Conservation (phyloP, 2,329 filamentous ascomycete species). For the Penicillium sp. region DNA sequence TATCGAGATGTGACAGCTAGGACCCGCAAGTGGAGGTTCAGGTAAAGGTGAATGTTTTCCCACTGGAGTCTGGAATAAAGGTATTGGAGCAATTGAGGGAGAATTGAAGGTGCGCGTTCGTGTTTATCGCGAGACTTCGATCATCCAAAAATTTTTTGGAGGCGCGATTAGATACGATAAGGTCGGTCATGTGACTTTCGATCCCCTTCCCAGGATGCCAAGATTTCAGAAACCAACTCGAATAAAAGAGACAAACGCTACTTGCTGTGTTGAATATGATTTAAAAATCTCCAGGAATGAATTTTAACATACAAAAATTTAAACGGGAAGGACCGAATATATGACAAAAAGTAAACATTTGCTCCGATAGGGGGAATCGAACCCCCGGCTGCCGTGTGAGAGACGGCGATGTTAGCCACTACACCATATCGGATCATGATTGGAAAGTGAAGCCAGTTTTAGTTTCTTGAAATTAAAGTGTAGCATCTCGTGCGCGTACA, state of each 20-base stretch:
- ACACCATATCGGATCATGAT: slow-evolving; percentile 32
- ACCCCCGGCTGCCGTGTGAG: slow-evolving; percentile 31
- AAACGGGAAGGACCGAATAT: too few species aligned
- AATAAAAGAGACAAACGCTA: too few species aligned
- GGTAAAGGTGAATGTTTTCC: background rate
- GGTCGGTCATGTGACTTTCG: background rate
- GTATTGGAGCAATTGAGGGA: background rate
- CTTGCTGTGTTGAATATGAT: too few species aligned
- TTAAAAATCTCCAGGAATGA: too few species aligned
- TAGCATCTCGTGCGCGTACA: too few species aligned
- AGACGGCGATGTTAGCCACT: slow-evolving; percentile 32
- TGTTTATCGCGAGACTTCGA: background rate
- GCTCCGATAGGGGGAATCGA: slow-evolving; percentile 31
- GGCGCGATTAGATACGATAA: background rate
- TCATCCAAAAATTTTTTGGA: background rate
- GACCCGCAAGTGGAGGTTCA: background rate
- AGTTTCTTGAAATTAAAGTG: too few species aligned
- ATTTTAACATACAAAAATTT: too few species aligned
- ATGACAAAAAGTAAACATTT: background rate
- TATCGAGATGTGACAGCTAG: background rate
- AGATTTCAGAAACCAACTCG: too few species aligned
- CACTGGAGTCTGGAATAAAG: background rate
- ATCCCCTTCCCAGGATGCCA: background rate
- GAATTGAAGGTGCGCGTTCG: background rate
- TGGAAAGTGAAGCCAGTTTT: too few species aligned